Conservation (phyloP, 257 asterid genomes). For the Solanum lignicaule region DNA sequence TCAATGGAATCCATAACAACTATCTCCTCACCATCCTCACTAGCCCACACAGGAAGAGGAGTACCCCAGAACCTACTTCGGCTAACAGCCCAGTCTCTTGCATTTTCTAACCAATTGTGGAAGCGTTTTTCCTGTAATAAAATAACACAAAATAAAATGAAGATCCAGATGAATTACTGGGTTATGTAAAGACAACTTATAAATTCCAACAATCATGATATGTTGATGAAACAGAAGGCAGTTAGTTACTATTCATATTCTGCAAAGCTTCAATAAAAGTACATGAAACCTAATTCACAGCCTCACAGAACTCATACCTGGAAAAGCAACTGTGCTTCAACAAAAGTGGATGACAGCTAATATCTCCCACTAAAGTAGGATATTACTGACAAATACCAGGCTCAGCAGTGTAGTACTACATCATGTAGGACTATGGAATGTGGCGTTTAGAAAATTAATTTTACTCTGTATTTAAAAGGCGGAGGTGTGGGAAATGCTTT, state of each 20-base stretch:
- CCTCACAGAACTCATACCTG: background rate
- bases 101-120: slow-evolving; percentile 98
- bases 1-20: slow-evolving; percentile 80
- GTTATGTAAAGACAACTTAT: background rate
- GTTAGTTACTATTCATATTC: background rate
- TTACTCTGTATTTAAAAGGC: background rate
- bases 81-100: slow-evolving; percentile 97
- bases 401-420: background rate
- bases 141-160: background rate
- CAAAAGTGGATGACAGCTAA: background rate
- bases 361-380: background rate
- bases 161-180: background rate
- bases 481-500: background rate
- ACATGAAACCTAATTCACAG: background rate
- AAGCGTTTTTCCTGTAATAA: slow-evolving; percentile 67
- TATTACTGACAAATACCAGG: background rate
- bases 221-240: background rate
- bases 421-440: background rate
- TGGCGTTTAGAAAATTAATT: background rate
- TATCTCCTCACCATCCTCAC: slow-evolving; percentile 83
- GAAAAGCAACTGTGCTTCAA: background rate
- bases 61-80: slow-evolving; percentile 99
- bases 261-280: background rate
- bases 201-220: background rate
- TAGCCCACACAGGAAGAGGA: slow-evolving; percentile 92